Evolutionary conservation across 2,329 filamentous ascomycete genomes (phyloP).

Genomic region (Calonectria henricotiae): DNA sequence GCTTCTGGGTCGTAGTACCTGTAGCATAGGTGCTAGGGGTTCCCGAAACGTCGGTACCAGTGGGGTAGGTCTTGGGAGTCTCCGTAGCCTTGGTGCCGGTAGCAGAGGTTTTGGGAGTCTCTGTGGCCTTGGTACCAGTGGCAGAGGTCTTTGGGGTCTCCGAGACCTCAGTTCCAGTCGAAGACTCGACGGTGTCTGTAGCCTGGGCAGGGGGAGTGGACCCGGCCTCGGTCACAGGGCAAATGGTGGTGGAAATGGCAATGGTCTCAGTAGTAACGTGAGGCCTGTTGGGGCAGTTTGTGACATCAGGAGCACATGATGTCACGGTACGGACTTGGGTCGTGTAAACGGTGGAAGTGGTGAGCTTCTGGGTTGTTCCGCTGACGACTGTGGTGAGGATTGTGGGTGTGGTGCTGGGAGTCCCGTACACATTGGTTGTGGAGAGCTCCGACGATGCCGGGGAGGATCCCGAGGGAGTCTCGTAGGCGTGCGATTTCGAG

Average conservation of each 20-base stretch:
- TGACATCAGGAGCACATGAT: slow-evolving; percentile 15
- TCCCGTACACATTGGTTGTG: slow-evolving; percentile 24
- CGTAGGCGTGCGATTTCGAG: not conserved
- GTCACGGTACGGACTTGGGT: slow-evolving; percentile 42
- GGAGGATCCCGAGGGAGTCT: not conserved
- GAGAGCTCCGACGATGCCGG: not conserved
- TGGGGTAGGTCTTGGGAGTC: too few species aligned
- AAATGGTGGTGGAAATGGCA: slow-evolving; percentile 7
- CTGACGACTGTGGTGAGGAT: not conserved
- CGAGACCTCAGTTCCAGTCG: not conserved
- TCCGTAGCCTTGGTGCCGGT: too few species aligned
- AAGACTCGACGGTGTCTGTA: not conserved
- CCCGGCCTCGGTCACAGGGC: slow-evolving; percentile 5
- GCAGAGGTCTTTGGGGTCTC: not conserved
- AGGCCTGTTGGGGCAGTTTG: slow-evolving; percentile 10
- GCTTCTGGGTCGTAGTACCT: too few species aligned
- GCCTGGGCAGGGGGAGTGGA: not conserved
- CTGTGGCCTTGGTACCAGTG: not conserved
- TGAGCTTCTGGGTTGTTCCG: slow-evolving; percentile 34
- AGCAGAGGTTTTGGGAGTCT: too few species aligned
- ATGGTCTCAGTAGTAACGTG: slow-evolving; percentile 12
- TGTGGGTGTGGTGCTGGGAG: slow-evolving; percentile 10
- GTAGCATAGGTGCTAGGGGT: too few species aligned
- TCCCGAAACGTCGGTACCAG: too few species aligned
- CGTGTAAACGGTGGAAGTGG: slow-evolving; percentile 43